phyloP scores from a whole-genome alignment of 805 yeast genomes.

The Kockiozyma suomiensis region DNA sequence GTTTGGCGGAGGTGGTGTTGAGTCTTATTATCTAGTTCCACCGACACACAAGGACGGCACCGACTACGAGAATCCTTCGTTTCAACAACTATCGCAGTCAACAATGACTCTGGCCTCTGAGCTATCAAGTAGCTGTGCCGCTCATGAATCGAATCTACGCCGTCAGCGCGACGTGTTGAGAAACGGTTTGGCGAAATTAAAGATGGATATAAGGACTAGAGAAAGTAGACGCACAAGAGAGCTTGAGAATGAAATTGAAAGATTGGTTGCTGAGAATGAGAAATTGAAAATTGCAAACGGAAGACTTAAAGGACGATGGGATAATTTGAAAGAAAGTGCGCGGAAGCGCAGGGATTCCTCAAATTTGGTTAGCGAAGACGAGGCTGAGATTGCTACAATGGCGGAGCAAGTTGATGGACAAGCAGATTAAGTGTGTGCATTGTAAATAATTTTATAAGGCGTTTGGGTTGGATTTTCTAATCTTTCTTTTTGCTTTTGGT shows the following conservation, averaged over 20 bases:
- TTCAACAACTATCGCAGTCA: neutral
- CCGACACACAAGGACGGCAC: constrained; percentile 3
- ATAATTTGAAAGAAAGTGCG: constrained; percentile 65
- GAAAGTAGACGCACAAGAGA: constrained; percentile 45
- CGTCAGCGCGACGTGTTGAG: constrained; percentile 41
- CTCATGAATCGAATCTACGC: constrained; percentile 39
- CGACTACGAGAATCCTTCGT: neutral
- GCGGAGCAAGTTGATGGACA: neutral
- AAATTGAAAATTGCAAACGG: constrained; percentile 55
- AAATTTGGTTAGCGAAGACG: constrained; percentile 9
- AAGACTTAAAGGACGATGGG: constrained; percentile 64
- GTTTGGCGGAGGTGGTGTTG: constrained; percentile 8
- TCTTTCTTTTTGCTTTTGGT: too few relatives aligned
- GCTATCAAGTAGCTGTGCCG: constrained; percentile 22
- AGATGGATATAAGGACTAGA: constrained; percentile 46
- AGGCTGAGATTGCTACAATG: neutral
- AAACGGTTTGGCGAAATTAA: constrained; percentile 41
- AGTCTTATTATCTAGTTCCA: constrained; percentile 43
- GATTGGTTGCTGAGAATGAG: constrained; percentile 46
- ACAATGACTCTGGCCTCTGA: neutral
- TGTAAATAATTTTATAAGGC: too few relatives aligned
- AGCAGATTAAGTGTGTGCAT: neutral
- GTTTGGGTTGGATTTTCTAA: too few relatives aligned
- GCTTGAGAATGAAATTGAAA: constrained; percentile 45
- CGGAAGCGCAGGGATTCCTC: constrained; percentile 47